These are phyloP conservation scores for Candida adriatica DNA, from an alignment of 805 yeast genomes.

Conservation along the genomic window DNA sequence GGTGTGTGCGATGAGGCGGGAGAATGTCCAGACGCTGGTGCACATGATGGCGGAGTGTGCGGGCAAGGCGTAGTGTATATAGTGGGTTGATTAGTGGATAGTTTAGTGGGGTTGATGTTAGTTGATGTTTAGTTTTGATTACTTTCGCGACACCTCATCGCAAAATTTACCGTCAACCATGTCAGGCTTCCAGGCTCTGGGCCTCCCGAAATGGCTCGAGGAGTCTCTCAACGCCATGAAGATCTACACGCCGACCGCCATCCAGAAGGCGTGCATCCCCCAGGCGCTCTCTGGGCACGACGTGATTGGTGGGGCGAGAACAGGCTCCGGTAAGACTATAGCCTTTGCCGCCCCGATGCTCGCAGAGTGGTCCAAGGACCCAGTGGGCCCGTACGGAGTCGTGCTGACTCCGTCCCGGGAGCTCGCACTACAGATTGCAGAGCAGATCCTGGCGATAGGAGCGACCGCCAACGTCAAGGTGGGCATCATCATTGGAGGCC, in stretches of 20 bases:
- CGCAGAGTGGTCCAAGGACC: conserved; percentile 91
- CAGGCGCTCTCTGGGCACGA: conserved; percentile 69
- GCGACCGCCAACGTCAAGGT: conserved; percentile 79
- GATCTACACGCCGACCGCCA: conserved; percentile 75
- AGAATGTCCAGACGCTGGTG: conserved; percentile 67
- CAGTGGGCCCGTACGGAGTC: conserved; percentile 85
- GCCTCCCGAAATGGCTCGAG: conserved; percentile 79
- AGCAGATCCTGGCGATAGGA: conserved; percentile 91
- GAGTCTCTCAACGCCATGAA: conserved; percentile 80
- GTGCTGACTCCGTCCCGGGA: conserved; percentile 91
- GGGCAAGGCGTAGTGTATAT: conserved; percentile 20
- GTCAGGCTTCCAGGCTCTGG: conserved; percentile 49
- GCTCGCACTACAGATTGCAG: conserved; percentile 93
- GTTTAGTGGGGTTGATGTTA: no score
- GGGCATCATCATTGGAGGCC: conserved; percentile 91
- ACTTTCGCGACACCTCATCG: conserved; percentile 2
- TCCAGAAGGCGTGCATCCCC: conserved; percentile 87
- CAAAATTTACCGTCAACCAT: conserved; percentile 1
- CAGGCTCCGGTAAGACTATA: conserved; percentile 96
- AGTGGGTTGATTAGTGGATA: no score
- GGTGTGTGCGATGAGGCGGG: conserved; percentile 69
- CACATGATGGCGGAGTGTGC: conserved; percentile 58
- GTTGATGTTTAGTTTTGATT: no score
- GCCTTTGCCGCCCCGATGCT: conserved; percentile 98
- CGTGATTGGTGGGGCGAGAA: conserved; percentile 97